Evolutionary conservation across 2,329 filamentous ascomycete species (phyloP).

Genomic region (Venturia oleaginea): DNA sequence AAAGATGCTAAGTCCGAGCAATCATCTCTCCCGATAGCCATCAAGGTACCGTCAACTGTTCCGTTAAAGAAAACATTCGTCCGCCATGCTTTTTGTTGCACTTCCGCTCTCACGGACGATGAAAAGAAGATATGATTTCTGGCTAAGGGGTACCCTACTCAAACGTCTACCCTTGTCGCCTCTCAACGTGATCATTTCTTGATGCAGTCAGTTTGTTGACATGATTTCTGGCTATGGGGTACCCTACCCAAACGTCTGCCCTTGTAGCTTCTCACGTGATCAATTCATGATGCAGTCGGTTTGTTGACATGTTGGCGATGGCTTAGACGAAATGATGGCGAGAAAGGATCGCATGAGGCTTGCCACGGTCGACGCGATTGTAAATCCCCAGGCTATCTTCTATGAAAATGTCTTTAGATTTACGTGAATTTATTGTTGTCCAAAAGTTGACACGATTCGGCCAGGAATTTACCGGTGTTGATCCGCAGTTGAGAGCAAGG

Average conservation of each 20-base stretch:
- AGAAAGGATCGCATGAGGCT: not conserved
- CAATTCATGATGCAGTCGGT: not conserved
- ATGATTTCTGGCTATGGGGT: not conserved
- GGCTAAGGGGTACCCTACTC: too few relatives aligned
- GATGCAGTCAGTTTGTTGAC: not conserved
- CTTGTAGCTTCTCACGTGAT: not conserved
- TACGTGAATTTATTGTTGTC: not conserved
- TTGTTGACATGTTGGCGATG: not conserved
- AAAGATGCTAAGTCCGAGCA: too few relatives aligned
- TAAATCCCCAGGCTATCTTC: not conserved
- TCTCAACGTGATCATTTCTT: not conserved
- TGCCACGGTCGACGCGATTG: not conserved
- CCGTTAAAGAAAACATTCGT: too few relatives aligned
- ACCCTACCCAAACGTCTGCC: not conserved
- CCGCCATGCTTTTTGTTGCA: too few relatives aligned
- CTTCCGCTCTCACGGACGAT: not conserved
- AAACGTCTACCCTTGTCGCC: not conserved
- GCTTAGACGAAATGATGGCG: not conserved
- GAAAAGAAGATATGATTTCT: too few relatives aligned
- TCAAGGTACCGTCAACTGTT: too few relatives aligned
- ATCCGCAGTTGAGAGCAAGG: not conserved
- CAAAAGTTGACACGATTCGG: not conserved
- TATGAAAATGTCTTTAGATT: not conserved
- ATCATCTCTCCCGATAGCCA: too few relatives aligned
- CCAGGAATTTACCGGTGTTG: not conserved